Evolutionary conservation across 2,329 filamentous ascomycete genomes (phyloP).

Genomic region (Ampelomyces quisqualis): DNA sequence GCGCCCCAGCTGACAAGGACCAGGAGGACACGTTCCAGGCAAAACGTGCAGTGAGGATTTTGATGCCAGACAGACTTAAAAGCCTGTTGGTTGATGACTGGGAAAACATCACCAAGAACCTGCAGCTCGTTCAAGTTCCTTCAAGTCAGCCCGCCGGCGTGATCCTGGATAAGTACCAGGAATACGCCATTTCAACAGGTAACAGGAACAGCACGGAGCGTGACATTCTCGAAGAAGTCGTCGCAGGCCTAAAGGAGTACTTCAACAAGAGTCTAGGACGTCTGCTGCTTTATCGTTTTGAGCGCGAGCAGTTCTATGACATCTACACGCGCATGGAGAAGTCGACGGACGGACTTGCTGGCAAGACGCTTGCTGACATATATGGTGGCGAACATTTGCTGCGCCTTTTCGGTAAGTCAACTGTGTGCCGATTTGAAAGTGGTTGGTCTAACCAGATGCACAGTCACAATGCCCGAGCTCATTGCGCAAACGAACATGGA

Average conservation of each 20-base stretch:
- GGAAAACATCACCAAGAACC: constrained; percentile 97
- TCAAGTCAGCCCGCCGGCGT: constrained; percentile 71
- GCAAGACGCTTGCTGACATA: constrained; percentile 73
- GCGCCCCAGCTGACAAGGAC: constrained; percentile 2
- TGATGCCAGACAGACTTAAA: constrained; percentile 86
- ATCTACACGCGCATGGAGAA: constrained; percentile 69
- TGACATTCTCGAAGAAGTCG: constrained; percentile 86
- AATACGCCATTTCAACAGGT: constrained; percentile 66
- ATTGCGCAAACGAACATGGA: constrained; percentile 99
- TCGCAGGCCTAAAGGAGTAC: constrained; percentile 84
- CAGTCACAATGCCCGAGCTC: constrained; percentile 88
- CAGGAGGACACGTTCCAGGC: constrained; percentile 88
- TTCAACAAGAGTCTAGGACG: constrained; percentile 89
- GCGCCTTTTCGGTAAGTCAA: constrained; percentile 76
- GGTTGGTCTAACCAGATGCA: neutral
- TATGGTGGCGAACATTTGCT: constrained; percentile 93
- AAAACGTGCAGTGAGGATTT: constrained; percentile 81
- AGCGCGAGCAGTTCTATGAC: constrained; percentile 83
- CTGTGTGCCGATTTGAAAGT: too few species aligned
- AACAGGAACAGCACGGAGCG: constrained; percentile 64
- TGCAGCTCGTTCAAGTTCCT: constrained; percentile 83
- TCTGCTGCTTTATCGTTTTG: constrained; percentile 90
- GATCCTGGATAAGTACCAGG: constrained; percentile 80
- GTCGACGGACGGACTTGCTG: constrained; percentile 62
- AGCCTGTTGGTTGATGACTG: constrained; percentile 94